Evolutionary conservation across 306 rosid genomes (phyloP), one percentile per base, ranked within the genome.

Genomic region (Alnus glutinosa): DNA sequence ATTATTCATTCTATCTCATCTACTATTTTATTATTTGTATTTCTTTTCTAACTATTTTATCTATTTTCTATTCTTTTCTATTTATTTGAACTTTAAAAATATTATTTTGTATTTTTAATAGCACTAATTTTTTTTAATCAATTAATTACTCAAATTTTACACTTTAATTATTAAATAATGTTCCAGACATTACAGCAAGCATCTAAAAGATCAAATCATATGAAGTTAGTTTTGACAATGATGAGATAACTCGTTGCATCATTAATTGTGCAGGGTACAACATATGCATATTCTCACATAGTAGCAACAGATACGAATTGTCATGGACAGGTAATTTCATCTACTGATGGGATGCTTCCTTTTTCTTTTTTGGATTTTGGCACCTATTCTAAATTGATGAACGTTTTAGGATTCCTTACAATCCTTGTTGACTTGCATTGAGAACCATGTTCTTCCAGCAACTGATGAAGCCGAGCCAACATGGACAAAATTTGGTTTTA

Each of bases 241-340:
- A n/a, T n/a, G 32, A 15, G 30, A 19, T 34, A 80, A 47, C 11
- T 12, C 57, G 61, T 32, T 44, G 30, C 47, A 13, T 42, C 44
- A 37, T 9, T 34, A 52, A 71, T 70, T 44, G 23, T 34, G 36
- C 36, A 48, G 19, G 63, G 63, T 57, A 57, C 63, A 19, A 57
- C 32, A 57, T 1, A 58, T 9, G 12, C 64, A 58, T n/a, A 1
- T 7, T 32, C 70, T 34, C 46, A 32, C n/a, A 4, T n/a, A n/a
- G 99, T 95, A 70, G 99, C 99, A 0, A 93, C 99, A 23, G 61
- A 77, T 50, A 73, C 90, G 9, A 87, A 93, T 77, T 84, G 34
- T 73, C 97, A 93, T 82, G 97, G 97, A 86, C 92, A 90, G 98
- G 99, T 95, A 80, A 51, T 63, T 77, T 81, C 62, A 12, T 52